Percentiles rank a stretch among this genome's conserved stretches.
phyloP scores from a whole-genome alignment of 2,329 filamentous ascomycete genomes.

The Colletotrichum graminicola region DNA sequence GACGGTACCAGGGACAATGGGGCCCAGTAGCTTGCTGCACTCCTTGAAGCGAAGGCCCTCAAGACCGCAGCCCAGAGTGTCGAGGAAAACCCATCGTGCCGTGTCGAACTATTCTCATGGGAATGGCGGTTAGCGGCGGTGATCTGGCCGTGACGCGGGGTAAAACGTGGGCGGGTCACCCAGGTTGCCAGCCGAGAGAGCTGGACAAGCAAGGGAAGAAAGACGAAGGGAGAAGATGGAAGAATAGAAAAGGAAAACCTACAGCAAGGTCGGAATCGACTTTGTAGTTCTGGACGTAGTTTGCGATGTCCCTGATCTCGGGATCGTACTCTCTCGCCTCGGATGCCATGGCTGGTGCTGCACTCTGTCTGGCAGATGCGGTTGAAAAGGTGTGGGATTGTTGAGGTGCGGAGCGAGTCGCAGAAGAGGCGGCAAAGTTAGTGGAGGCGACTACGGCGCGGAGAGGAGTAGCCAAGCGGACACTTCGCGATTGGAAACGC shows the following conservation, averaged over 20 bases:
- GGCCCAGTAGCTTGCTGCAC: slow-evolving; percentile 94
- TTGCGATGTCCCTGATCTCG: slow-evolving; percentile 95
- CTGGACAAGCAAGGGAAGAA: background rate
- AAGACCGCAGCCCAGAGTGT: slow-evolving; percentile 96
- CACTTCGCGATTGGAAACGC: slow-evolving; percentile 58
- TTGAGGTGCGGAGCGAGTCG: slow-evolving; percentile 51
- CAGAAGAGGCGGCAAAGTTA: slow-evolving; percentile 48
- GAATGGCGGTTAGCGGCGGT: slow-evolving; percentile 47
- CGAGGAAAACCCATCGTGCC: slow-evolving; percentile 94
- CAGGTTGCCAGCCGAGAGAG: background rate
- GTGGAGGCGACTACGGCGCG: slow-evolving; percentile 52
- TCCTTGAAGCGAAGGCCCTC: slow-evolving; percentile 96
- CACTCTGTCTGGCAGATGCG: slow-evolving; percentile 60
- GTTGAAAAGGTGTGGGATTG: slow-evolving; percentile 63
- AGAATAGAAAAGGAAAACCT: slow-evolving; percentile 57
- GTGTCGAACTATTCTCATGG: slow-evolving; percentile 80
- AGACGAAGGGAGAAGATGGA: background rate
- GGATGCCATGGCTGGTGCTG: slow-evolving; percentile 64
- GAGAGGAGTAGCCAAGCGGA: slow-evolving; percentile 53
- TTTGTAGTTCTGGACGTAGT: slow-evolving; percentile 92
- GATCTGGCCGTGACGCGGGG: slow-evolving; percentile 42
- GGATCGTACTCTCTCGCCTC: slow-evolving; percentile 79
- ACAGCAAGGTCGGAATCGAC: slow-evolving; percentile 94
- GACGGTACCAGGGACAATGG: slow-evolving; percentile 87
- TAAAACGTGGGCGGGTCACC: slow-evolving; percentile 30